Conservation (phyloP, 192 early-diverging fungal species). For the Umbelopsis vinacea region DNA sequence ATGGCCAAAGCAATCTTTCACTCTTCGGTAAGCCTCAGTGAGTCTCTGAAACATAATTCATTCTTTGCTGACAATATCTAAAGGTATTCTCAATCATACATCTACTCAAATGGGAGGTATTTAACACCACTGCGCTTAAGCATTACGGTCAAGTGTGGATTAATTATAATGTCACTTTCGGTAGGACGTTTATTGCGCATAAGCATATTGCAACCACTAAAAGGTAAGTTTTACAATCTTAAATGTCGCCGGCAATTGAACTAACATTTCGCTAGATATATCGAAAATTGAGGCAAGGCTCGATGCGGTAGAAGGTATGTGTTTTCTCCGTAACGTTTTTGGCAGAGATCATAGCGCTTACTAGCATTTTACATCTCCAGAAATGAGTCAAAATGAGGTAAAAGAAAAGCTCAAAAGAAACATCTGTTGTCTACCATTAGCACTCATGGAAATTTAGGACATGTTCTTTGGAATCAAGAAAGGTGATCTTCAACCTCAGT, state of each 20-base stretch:
- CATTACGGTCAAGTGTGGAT: neutral
- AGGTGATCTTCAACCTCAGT: neutral
- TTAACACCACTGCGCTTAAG: neutral
- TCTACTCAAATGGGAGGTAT: slow-evolving; percentile 67
- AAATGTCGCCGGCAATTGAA: neutral
- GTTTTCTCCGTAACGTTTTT: neutral
- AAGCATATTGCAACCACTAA: slow-evolving; percentile 78
- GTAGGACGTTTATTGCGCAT: slow-evolving; percentile 66
- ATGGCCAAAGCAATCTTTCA: slow-evolving; percentile 50
- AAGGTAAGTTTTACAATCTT: slow-evolving; percentile 28
- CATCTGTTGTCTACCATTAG: slow-evolving; percentile 48
- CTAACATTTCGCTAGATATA: slow-evolving; percentile 31
- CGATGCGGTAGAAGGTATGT: slow-evolving; percentile 61
- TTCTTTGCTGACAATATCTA: neutral
- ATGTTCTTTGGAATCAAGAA: slow-evolving; percentile 62
- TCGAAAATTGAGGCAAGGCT: slow-evolving; percentile 58
- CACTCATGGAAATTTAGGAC: slow-evolving; percentile 54
- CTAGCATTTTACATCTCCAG: slow-evolving; percentile 34
- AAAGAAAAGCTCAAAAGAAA: slow-evolving; percentile 40
- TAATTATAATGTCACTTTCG: slow-evolving; percentile 36
- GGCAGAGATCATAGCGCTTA: slow-evolving; percentile 36
- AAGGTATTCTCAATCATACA: slow-evolving; percentile 58
- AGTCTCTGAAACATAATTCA: neutral
- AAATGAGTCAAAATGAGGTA: slow-evolving; percentile 53
- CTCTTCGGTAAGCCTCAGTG: slow-evolving; percentile 51